Conservation (phyloP, 1,284 basidiomycete genomes). For the Exsudoporus floridanus region DNA sequence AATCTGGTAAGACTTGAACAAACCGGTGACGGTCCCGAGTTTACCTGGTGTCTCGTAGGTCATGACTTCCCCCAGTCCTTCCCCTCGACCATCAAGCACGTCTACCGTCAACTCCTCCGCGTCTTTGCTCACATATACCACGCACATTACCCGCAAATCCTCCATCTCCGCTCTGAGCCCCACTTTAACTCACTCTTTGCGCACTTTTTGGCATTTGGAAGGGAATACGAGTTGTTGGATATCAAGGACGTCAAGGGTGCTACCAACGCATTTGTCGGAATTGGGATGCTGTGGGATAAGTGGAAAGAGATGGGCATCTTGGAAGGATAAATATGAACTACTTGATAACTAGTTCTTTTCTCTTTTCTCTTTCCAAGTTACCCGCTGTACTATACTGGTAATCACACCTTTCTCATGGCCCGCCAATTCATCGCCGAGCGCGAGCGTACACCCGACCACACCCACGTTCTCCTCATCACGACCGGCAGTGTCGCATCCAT, state of each 20-base stretch:
- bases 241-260: conserved; percentile 85
- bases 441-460: conserved; percentile 45
- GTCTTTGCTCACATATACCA: conserved; percentile 99
- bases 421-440: conserved; percentile 44
- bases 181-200: conserved; percentile 99
- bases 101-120: conserved; percentile 94
- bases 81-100: conserved; percentile 91
- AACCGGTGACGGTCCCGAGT: background rate
- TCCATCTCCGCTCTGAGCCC: conserved; percentile 93
- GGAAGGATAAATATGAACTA: conserved; percentile 38
- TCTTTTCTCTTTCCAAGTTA: background rate
- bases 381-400: conserved; percentile 22
- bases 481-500: conserved; percentile 95
- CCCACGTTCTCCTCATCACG: conserved; percentile 80
- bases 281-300: conserved; percentile 85
- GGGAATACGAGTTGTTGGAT: conserved; percentile 90
- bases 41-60: conserved; percentile 44
- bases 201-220: conserved; percentile 92
- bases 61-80: conserved; percentile 90
- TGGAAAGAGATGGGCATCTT: conserved; percentile 85
- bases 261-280: conserved; percentile 59
- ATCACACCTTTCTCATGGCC: conserved; percentile 10
- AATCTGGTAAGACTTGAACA: conserved; percentile 66
- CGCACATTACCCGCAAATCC: conserved; percentile 88
- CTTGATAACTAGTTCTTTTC: background rate